Evolutionary conservation across 345 rosid species (phyloP).

Genomic region (Bretschneidera sinensis): DNA sequence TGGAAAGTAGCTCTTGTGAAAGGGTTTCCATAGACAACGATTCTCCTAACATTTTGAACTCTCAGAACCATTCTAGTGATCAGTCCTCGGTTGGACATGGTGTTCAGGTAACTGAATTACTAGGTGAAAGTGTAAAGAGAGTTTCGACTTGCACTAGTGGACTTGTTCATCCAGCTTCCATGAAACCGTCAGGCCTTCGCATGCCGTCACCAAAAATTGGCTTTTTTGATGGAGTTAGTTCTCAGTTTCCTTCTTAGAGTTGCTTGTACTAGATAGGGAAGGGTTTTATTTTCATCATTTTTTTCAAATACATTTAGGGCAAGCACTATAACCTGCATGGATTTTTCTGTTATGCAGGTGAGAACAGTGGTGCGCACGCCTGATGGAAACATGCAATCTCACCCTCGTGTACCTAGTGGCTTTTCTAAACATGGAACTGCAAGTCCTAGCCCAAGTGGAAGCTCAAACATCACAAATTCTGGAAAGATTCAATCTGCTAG

Average conservation of each 20-base stretch:
- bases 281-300: slow-evolving; percentile 14
- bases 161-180: slow-evolving; percentile 30
- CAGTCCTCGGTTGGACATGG: slow-evolving; percentile 28
- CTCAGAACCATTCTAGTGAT: slow-evolving; percentile 24
- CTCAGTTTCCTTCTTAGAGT: slow-evolving; percentile 17
- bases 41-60: slow-evolving; percentile 28
- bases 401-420: slow-evolving; percentile 27
- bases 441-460: slow-evolving; percentile 29
- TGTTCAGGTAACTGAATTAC: slow-evolving; percentile 21
- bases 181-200: slow-evolving; percentile 80
- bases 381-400: slow-evolving; percentile 33
- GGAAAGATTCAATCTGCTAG: slow-evolving; percentile 49
- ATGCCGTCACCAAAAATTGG: slow-evolving; percentile 96
- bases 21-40: slow-evolving; percentile 15
- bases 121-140: slow-evolving; percentile 26
- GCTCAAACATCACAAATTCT: slow-evolving; percentile 30
- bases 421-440: slow-evolving; percentile 32
- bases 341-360: slow-evolving; percentile 42
- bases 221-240: slow-evolving; percentile 92
- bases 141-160: slow-evolving; percentile 30
- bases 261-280: not conserved
- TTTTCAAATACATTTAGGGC: slow-evolving; percentile 3
- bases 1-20: slow-evolving; percentile 31
- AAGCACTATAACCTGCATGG: slow-evolving; percentile 12
- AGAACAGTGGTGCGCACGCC: slow-evolving; percentile 45